Evolutionary conservation across 176 grass and related monocot species (phyloP).

Genomic region (Oryza glumipatula): DNA sequence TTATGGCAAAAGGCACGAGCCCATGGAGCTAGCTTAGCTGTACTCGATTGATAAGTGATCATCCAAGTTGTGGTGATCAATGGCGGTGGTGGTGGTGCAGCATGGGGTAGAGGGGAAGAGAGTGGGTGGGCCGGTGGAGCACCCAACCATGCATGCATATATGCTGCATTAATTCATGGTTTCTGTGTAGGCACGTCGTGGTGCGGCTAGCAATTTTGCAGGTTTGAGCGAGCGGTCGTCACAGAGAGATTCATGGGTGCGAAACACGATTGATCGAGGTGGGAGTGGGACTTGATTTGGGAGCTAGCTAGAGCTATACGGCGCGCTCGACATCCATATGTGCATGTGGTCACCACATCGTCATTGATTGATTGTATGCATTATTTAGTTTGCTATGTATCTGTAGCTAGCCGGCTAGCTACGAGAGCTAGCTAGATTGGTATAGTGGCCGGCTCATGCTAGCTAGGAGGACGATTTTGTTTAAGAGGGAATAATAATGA

Average conservation of each 20-base stretch:
- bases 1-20: not conserved
- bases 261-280: not conserved
- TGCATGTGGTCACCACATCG: not conserved
- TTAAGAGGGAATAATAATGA: not conserved
- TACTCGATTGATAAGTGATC: not conserved
- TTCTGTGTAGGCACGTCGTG: not conserved
- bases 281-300: slow-evolving; percentile 17
- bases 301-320: not conserved
- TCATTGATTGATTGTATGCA: not conserved
- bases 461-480: not conserved
- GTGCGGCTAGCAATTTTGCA: not conserved
- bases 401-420: not conserved
- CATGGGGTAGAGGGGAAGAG: not conserved
- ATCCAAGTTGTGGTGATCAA: not conserved
- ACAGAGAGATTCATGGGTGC: not conserved
- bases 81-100: not conserved
- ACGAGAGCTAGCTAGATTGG: not conserved
- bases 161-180: not conserved
- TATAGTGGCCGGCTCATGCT: not conserved
- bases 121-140: not conserved
- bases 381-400: not conserved
- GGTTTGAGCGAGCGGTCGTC: not conserved
- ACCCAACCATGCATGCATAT: not conserved
- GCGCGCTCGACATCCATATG: not conserved
- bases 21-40: not conserved